These are phyloP conservation scores for Dioszegia hungarica DNA, from an alignment of 768 basidiomycete species.

Conservation along the genomic window DNA sequence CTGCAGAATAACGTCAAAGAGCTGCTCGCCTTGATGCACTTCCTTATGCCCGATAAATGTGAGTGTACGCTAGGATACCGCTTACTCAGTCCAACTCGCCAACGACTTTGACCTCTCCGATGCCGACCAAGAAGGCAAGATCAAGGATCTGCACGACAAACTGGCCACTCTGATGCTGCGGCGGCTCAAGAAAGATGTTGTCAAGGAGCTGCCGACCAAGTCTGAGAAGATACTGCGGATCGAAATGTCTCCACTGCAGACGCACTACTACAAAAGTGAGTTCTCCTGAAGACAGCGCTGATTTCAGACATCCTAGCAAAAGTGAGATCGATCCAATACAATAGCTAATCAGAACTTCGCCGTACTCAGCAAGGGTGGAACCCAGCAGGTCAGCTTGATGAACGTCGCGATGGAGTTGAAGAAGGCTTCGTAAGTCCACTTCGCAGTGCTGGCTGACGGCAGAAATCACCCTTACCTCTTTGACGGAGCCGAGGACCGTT, in stretches of 20 bases:
- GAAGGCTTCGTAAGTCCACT: slow-evolving; percentile 62
- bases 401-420: slow-evolving; percentile 99
- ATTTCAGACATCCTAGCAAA: slow-evolving; percentile 71
- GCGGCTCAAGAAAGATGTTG: slow-evolving; percentile 89
- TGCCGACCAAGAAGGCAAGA: slow-evolving; percentile 76
- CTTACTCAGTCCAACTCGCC: slow-evolving; percentile 67
- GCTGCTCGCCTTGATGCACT: slow-evolving; percentile 94
- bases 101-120: slow-evolving; percentile 95
- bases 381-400: slow-evolving; percentile 83
- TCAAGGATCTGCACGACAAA: slow-evolving; percentile 90
- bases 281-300: neutral
- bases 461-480: slow-evolving; percentile 92
- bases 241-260: slow-evolving; percentile 94
- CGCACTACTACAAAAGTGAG: slow-evolving; percentile 87
- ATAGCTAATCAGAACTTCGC: slow-evolving; percentile 69
- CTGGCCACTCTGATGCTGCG: slow-evolving; percentile 91
- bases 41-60: slow-evolving; percentile 98
- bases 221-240: slow-evolving; percentile 95
- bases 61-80: slow-evolving; percentile 36
- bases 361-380: slow-evolving; percentile 75
- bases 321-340: slow-evolving; percentile 52
- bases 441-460: neutral
- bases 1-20: slow-evolving; percentile 99
- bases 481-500: slow-evolving; percentile 75
- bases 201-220: slow-evolving; percentile 93